Conservation (phyloP, 1,139 yeast genomes). For the Lodderomyces metapsilosis region DNA sequence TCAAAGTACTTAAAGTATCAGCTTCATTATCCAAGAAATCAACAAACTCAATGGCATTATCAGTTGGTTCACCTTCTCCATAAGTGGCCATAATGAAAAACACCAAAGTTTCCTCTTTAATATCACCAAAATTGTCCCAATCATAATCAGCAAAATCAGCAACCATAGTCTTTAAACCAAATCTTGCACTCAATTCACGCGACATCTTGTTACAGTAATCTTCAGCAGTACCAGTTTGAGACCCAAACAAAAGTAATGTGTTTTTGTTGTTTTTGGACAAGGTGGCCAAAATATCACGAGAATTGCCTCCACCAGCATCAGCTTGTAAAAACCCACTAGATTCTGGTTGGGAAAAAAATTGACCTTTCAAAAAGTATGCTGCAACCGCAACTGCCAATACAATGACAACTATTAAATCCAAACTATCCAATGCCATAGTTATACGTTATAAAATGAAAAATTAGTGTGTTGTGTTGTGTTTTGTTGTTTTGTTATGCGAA, state of each 20-base stretch:
- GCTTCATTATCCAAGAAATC: slow-evolving; percentile 60
- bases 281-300: slow-evolving; percentile 65
- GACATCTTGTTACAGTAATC: slow-evolving; percentile 91
- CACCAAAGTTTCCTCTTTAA: slow-evolving; percentile 51
- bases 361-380: slow-evolving; percentile 67
- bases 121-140: slow-evolving; percentile 66
- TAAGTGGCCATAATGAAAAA: slow-evolving; percentile 87
- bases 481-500: background rate
- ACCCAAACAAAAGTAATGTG: slow-evolving; percentile 82
- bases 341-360: slow-evolving; percentile 24
- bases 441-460: too few species aligned
- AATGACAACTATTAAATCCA: slow-evolving; percentile 69
- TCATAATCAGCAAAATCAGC: slow-evolving; percentile 87
- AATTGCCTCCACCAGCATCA: slow-evolving; percentile 35
- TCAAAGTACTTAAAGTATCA: slow-evolving; percentile 60
- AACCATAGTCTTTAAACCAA: slow-evolving; percentile 79
- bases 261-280: slow-evolving; percentile 66
- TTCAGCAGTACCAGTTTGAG: slow-evolving; percentile 99
- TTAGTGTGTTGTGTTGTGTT: too few species aligned
- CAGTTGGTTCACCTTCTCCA: slow-evolving; percentile 99
- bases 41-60: slow-evolving; percentile 76
- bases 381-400: slow-evolving; percentile 63
- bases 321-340: slow-evolving; percentile 28
- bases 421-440: slow-evolving; percentile 57
- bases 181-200: slow-evolving; percentile 81